phyloP scores from a whole-genome alignment of 768 basidiomycete genomes.

The Rhodotorula toruloides region DNA sequence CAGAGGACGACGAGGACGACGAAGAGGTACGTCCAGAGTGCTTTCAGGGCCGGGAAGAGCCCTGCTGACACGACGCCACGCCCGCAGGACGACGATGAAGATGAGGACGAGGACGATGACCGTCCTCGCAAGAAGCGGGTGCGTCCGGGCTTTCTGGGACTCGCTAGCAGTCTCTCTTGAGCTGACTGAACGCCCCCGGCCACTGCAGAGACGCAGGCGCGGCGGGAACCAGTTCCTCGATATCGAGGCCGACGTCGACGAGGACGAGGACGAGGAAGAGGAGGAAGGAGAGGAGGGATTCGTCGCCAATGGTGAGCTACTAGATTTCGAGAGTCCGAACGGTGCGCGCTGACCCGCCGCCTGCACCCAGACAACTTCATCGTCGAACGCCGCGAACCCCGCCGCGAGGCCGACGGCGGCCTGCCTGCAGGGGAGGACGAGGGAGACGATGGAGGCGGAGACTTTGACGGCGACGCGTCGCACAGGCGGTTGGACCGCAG shows the following conservation, averaged over 20 bases:
- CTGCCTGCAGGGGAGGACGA: slow-evolving; percentile 56
- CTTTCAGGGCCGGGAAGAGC: background rate
- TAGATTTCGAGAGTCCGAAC: background rate
- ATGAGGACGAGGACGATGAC: slow-evolving; percentile 23
- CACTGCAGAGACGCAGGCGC: slow-evolving; percentile 57
- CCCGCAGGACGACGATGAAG: slow-evolving; percentile 10
- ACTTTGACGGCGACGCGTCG: slow-evolving; percentile 54
- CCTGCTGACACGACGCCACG: background rate
- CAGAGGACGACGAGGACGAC: slow-evolving; percentile 45
- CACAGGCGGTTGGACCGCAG: slow-evolving; percentile 43
- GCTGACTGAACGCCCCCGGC: background rate
- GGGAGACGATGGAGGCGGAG: slow-evolving; percentile 78
- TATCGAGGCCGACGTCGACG: slow-evolving; percentile 91
- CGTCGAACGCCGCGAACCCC: slow-evolving; percentile 56
- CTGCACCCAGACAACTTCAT: slow-evolving; percentile 47
- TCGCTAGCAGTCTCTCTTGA: background rate
- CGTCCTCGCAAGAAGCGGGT: slow-evolving; percentile 39
- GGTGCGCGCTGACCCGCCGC: background rate
- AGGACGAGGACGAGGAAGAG: slow-evolving; percentile 92
- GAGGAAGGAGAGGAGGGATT: slow-evolving; percentile 55
- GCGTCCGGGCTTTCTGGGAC: background rate
- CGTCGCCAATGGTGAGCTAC: slow-evolving; percentile 42
- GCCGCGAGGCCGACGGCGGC: slow-evolving; percentile 88
- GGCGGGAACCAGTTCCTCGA: slow-evolving; percentile 75
- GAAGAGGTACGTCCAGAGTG: slow-evolving; percentile 39